Conservation (phyloP, 2,329 filamentous ascomycete genomes). For the Sporothrix pseudoabietina region DNA sequence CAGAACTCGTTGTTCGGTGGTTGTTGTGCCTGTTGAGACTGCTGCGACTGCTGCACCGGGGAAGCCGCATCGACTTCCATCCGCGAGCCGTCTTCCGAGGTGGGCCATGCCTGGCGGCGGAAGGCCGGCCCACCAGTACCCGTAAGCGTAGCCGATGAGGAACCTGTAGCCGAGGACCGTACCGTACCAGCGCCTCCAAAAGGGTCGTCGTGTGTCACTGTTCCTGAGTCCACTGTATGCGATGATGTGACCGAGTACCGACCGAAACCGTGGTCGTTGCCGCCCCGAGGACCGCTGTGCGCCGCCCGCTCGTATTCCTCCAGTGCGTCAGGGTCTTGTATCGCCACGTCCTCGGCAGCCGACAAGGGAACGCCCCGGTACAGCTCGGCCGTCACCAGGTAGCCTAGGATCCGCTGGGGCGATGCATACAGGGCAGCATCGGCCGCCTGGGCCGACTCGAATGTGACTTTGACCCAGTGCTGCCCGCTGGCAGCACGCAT, state of each 20-base stretch:
- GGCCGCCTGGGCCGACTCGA: conserved; percentile 71
- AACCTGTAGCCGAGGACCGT: conserved; percentile 15
- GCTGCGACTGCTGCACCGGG: conserved; percentile 29
- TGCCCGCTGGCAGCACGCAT: conserved; percentile 73
- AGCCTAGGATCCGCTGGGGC: conserved; percentile 70
- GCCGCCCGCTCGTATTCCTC: conserved; percentile 25
- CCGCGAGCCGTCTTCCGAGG: background rate
- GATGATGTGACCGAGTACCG: conserved; percentile 49
- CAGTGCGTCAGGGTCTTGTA: conserved; percentile 54
- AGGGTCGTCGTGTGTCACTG: conserved; percentile 48
- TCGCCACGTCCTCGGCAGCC: conserved; percentile 64
- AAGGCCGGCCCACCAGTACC: conserved; percentile 16
- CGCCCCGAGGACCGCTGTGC: background rate
- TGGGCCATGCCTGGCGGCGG: conserved; percentile 20
- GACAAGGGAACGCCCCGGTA: conserved; percentile 63
- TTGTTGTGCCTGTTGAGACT: background rate
- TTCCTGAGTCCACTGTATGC: conserved; percentile 60
- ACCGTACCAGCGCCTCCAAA: background rate
- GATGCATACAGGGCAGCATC: conserved; percentile 70
- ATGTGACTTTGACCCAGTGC: conserved; percentile 90
- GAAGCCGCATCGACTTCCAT: conserved; percentile 6
- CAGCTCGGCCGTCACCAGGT: conserved; percentile 69
- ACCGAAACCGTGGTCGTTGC: conserved; percentile 41
- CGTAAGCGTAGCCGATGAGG: conserved; percentile 31
- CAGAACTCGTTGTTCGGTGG: conserved; percentile 51